These are phyloP conservation scores for Vicia sativa DNA, from an alignment of 306 rosid species.

Conservation along the genomic window DNA sequence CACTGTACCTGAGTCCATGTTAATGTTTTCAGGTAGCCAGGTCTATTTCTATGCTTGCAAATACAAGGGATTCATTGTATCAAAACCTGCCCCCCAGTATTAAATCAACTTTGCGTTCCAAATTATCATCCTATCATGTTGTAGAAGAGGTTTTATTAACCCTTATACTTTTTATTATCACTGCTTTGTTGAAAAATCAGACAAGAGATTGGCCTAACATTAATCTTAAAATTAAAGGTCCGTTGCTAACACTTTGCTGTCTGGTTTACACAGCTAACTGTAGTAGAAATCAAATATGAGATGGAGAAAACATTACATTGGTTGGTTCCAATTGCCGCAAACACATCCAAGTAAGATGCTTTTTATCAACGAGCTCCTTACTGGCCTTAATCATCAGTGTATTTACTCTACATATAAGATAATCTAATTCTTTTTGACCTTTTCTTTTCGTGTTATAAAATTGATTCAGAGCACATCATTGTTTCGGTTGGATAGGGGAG, in stretches of 20 bases:
- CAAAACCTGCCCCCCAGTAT: slow-evolving; percentile 77
- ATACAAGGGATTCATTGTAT: slow-evolving; percentile 69
- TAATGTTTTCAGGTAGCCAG: slow-evolving; percentile 60
- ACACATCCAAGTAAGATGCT: slow-evolving; percentile 75
- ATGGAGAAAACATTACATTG: slow-evolving; percentile 76
- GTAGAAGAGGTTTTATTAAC: slow-evolving; percentile 61
- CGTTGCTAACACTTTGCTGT: neutral
- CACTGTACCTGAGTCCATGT: slow-evolving; percentile 28
- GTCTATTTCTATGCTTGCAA: slow-evolving; percentile 63
- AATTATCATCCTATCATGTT: slow-evolving; percentile 54
- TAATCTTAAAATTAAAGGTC: too few relatives aligned
- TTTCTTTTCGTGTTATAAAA: slow-evolving; percentile 40
- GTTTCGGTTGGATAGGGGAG: slow-evolving; percentile 93
- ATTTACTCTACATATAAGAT: slow-evolving; percentile 29
- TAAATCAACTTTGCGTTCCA: slow-evolving; percentile 65
- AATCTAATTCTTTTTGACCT: slow-evolving; percentile 23
- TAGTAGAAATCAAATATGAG: slow-evolving; percentile 65
- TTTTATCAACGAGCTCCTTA: slow-evolving; percentile 32
- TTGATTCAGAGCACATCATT: slow-evolving; percentile 75
- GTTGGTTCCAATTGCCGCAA: slow-evolving; percentile 78
- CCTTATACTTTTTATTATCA: slow-evolving; percentile 16
- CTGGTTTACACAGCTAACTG: slow-evolving; percentile 60
- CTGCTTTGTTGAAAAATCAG: slow-evolving; percentile 12
- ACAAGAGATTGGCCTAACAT: neutral
- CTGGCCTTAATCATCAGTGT: slow-evolving; percentile 8